Evolutionary conservation across 768 basidiomycete genomes (phyloP).

Genomic region (Calocybe cyanea): DNA sequence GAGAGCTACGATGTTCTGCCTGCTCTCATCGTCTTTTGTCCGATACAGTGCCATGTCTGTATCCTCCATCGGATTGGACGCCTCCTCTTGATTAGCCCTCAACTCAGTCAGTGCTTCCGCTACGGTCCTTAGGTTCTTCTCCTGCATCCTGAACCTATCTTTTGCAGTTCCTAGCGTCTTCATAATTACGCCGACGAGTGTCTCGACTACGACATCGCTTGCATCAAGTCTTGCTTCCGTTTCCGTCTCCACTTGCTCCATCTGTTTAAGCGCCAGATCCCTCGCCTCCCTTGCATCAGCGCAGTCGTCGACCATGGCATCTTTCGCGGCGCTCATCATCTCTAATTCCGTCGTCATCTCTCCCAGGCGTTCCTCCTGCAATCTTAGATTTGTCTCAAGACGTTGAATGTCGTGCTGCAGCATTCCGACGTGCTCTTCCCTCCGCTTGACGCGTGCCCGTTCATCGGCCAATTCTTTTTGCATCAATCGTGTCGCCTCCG

Average conservation of each 20-base stretch:
- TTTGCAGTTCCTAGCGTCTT: slow-evolving; percentile 32
- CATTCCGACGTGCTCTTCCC: slow-evolving; percentile 72
- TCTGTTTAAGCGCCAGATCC: slow-evolving; percentile 52
- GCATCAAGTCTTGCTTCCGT: slow-evolving; percentile 33
- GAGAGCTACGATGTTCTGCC: slow-evolving; percentile 21
- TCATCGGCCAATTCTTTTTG: slow-evolving; percentile 67
- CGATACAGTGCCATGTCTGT: not conserved
- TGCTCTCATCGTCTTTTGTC: slow-evolving; percentile 6
- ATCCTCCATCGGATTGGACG: slow-evolving; percentile 5
- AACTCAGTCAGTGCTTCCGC: slow-evolving; percentile 10
- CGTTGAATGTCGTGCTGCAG: slow-evolving; percentile 78
- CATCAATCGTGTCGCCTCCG: slow-evolving; percentile 51
- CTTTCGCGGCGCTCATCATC: slow-evolving; percentile 60
- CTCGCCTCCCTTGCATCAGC: slow-evolving; percentile 71
- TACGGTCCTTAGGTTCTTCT: slow-evolving; percentile 2
- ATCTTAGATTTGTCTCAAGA: slow-evolving; percentile 66
- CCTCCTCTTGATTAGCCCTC: slow-evolving; percentile 8
- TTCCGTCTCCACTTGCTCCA: slow-evolving; percentile 63
- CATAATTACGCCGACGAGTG: slow-evolving; percentile 35
- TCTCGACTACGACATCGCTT: slow-evolving; percentile 30
- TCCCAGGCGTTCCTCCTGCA: slow-evolving; percentile 69
- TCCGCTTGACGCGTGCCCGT: slow-evolving; percentile 57
- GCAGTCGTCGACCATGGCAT: slow-evolving; percentile 83
- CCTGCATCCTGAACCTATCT: slow-evolving; percentile 15
- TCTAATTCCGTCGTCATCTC: slow-evolving; percentile 74